Percentiles rank a stretch among this genome's conserved stretches.
phyloP scores from a whole-genome alignment of 176 grass and related monocot genomes.

The sorghum (Sorghum bicolor) region Sorghum_bicolor_NCBIv3 NC_012870.2:25508501-25509000 shows the following conservation, averaged over 20 bases:
- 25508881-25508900: background rate
- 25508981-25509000: too few relatives aligned
- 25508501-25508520: background rate
- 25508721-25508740: background rate
- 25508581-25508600: slow-evolving; percentile 6
- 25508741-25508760: background rate
- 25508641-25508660: background rate
- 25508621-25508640: background rate
- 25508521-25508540: slow-evolving; percentile 29
- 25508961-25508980: too few relatives aligned
- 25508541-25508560: background rate
- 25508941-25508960: too few relatives aligned
- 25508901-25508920: too few relatives aligned
- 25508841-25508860: background rate
- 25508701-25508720: background rate
- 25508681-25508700: background rate
- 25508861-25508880: background rate
- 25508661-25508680: too few relatives aligned
- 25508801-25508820: too few relatives aligned
- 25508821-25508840: background rate
- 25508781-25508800: background rate
- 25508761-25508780: background rate
- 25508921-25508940: too few relatives aligned
- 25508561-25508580: background rate
- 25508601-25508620: background rate